Conservation (phyloP, 2,329 filamentous ascomycete genomes). For the Blastomyces parvus region DNA sequence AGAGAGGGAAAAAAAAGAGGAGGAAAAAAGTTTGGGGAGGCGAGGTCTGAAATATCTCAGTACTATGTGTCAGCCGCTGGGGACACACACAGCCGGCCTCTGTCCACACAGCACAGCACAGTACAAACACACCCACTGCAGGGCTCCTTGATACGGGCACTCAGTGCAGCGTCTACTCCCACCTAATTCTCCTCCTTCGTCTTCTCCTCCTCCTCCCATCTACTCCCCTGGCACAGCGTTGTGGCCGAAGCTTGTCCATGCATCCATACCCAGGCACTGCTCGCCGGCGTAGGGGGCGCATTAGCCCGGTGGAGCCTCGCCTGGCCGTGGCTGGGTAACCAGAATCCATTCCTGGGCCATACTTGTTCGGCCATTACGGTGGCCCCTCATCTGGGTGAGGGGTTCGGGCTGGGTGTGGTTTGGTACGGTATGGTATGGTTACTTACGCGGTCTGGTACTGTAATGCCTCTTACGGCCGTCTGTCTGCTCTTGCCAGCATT, state of each 20-base stretch:
- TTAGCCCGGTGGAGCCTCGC: background rate
- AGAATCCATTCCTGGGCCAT: background rate
- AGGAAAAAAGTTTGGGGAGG: background rate
- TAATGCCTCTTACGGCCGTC: background rate
- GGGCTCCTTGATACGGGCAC: background rate
- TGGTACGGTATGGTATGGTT: background rate
- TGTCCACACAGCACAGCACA: background rate
- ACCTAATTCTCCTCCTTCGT: background rate
- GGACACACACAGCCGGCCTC: too few relatives aligned
- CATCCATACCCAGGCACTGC: too few relatives aligned
- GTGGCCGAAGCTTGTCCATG: background rate
- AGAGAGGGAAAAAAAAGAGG: constrained; percentile 9
- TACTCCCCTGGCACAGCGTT: background rate
- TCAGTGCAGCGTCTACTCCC: too few relatives aligned
- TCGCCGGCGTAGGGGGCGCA: too few relatives aligned
- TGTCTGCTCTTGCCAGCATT: too few relatives aligned
- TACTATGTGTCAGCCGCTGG: too few relatives aligned
- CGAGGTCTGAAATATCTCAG: background rate
- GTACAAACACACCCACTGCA: background rate
- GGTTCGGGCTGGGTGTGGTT: background rate
- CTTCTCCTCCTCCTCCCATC: background rate
- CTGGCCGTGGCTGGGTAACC: background rate
- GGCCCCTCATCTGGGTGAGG: background rate
- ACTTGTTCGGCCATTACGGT: too few relatives aligned
- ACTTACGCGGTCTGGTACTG: background rate